phyloP scores from a whole-genome alignment of 805 yeast species.

The Pichia nanzhaoensis region DNA sequence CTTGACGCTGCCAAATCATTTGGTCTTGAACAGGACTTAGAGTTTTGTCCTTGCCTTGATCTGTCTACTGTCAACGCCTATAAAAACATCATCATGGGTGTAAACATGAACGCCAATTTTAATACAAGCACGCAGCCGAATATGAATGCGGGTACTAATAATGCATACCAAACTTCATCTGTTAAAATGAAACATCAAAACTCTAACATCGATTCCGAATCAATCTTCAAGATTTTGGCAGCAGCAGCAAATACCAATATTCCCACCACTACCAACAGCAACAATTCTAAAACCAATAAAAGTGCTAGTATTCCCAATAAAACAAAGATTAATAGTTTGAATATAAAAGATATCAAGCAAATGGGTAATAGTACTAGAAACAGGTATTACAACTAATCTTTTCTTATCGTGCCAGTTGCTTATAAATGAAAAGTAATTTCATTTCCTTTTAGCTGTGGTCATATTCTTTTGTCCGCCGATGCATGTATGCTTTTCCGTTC shows the following conservation, averaged over 20 bases:
- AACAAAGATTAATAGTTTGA: not conserved
- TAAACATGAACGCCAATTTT: not conserved
- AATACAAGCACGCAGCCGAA: too few species aligned
- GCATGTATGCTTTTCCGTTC: not conserved
- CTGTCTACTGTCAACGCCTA: not conserved
- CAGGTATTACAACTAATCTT: too few species aligned
- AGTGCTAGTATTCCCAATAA: not conserved
- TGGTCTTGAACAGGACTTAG: constrained; percentile 64
- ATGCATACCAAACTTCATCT: constrained; percentile 3
- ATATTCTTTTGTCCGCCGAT: not conserved
- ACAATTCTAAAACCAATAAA: not conserved
- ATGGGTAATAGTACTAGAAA: not conserved
- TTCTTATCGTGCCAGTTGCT: too few species aligned
- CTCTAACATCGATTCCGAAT: constrained; percentile 10
- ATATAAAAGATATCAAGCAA: not conserved
- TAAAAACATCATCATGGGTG: not conserved
- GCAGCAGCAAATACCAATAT: constrained; percentile 7
- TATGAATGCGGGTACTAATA: not conserved
- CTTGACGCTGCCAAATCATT: constrained; percentile 61
- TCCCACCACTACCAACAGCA: not conserved
- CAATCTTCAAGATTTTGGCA: constrained; percentile 13
- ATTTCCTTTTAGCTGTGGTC: not conserved
- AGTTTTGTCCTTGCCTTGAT: constrained; percentile 48
- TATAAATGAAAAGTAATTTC: not conserved
- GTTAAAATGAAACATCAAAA: constrained; percentile 1